Conservation (phyloP, 352 stramenopile genomes). For the Phytophthora constricta region DNA sequence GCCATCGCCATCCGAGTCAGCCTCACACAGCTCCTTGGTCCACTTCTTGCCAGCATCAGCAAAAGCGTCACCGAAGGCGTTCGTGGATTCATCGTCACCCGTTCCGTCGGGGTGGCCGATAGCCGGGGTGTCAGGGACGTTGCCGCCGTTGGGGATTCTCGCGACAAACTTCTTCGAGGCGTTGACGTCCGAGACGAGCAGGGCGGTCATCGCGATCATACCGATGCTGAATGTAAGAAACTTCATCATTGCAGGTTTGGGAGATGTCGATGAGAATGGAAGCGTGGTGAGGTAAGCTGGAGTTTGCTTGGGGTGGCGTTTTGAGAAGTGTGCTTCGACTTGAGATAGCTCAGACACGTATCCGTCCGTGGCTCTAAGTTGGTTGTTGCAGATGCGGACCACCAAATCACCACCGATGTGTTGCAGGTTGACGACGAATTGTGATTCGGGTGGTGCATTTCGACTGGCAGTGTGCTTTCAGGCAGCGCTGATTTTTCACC, state of each 20-base stretch:
- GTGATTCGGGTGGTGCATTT: constrained; percentile 8
- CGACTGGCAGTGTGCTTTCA: neutral
- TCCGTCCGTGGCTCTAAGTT: neutral
- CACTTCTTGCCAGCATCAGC: constrained; percentile 17
- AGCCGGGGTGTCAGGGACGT: constrained; percentile 25
- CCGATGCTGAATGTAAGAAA: constrained; percentile 1
- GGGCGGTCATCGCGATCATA: constrained; percentile 5
- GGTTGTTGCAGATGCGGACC: neutral
- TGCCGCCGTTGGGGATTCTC: constrained; percentile 25
- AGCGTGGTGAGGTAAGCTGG: constrained; percentile 4
- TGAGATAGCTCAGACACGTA: too few species aligned
- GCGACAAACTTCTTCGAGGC: constrained; percentile 27
- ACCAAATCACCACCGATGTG: neutral
- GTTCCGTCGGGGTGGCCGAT: constrained; percentile 34
- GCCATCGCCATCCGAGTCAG: constrained; percentile 64
- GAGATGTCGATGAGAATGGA: constrained; percentile 5
- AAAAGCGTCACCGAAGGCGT: constrained; percentile 35
- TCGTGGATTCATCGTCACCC: constrained; percentile 21
- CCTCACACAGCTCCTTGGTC: constrained; percentile 29
- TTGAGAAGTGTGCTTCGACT: constrained; percentile 17
- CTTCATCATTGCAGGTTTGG: constrained; percentile 14
- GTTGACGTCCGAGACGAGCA: constrained; percentile 6
- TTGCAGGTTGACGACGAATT: neutral
- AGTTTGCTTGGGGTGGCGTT: constrained; percentile 7
- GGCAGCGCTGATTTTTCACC: neutral